phyloP scores from a whole-genome alignment of 371 early-diverging fungal genomes.

The Circinella minor region DNA sequence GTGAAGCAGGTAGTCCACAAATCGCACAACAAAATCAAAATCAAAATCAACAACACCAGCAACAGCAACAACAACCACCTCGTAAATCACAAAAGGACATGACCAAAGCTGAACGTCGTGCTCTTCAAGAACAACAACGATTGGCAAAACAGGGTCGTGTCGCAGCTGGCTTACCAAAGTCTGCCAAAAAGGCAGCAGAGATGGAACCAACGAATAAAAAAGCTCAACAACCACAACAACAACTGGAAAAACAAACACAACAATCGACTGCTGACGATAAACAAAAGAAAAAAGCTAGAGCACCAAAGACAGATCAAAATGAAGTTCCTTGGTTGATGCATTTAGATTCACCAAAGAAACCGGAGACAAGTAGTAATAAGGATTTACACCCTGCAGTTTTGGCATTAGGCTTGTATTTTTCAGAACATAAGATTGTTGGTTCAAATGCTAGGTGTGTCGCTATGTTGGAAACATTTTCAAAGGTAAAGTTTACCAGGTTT shows the following conservation, averaged over 20 bases:
- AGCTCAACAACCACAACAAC: conserved; percentile 41
- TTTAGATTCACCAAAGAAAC: conserved; percentile 65
- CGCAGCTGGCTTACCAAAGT: conserved; percentile 51
- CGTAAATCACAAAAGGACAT: conserved; percentile 71
- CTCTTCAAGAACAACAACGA: conserved; percentile 77
- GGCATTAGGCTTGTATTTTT: conserved; percentile 85
- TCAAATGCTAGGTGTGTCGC: conserved; percentile 91
- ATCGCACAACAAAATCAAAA: conserved; percentile 6
- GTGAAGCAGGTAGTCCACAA: neutral
- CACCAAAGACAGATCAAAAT: conserved; percentile 48
- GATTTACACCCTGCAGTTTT: conserved; percentile 91
- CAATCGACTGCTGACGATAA: conserved; percentile 28
- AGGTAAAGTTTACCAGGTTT: conserved; percentile 49
- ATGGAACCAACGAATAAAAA: conserved; percentile 22
- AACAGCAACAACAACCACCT: conserved; percentile 14
- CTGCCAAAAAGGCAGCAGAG: conserved; percentile 34
- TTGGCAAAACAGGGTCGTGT: conserved; percentile 70
- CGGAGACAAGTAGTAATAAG: conserved; percentile 53
- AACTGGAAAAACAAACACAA: conserved; percentile 27
- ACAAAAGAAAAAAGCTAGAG: conserved; percentile 42
- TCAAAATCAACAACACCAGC: neutral
- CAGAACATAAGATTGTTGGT: conserved; percentile 85
- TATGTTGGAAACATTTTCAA: conserved; percentile 82
- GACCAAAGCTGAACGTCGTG: conserved; percentile 93
- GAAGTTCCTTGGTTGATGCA: conserved; percentile 72